phyloP scores from a whole-genome alignment of 1,139 yeast species.

The Yamadazyma kanchanaburiensis region DNA sequence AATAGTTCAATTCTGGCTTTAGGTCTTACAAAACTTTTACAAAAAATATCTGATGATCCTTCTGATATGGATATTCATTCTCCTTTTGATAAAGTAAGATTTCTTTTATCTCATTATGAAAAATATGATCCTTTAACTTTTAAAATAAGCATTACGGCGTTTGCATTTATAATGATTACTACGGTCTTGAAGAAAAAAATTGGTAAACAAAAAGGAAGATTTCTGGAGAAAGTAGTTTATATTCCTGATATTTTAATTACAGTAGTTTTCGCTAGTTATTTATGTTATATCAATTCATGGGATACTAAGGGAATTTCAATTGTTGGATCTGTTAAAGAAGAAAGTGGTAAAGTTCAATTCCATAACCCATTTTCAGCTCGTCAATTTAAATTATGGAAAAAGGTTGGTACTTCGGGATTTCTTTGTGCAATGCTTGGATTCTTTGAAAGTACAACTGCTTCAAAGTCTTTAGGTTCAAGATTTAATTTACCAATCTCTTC shows the following conservation, averaged over 20 bases:
- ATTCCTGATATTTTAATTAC: slow-evolving; percentile 84
- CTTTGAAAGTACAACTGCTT: slow-evolving; percentile 92
- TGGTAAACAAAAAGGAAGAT: slow-evolving; percentile 11
- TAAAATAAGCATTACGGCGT: slow-evolving; percentile 47
- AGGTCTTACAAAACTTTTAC: slow-evolving; percentile 51
- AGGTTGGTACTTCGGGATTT: slow-evolving; percentile 57
- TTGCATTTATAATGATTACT: slow-evolving; percentile 37
- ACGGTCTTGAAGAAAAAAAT: slow-evolving; percentile 41
- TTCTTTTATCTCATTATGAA: slow-evolving; percentile 37
- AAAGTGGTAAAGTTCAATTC: slow-evolving; percentile 18
- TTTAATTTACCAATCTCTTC: slow-evolving; percentile 68
- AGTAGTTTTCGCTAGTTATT: slow-evolving; percentile 58
- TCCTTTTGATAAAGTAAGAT: slow-evolving; percentile 67
- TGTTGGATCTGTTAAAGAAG: slow-evolving; percentile 59
- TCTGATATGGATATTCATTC: slow-evolving; percentile 61
- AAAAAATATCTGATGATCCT: slow-evolving; percentile 31
- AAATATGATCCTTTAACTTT: slow-evolving; percentile 53
- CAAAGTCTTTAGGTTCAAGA: slow-evolving; percentile 69
- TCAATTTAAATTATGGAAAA: slow-evolving; percentile 32
- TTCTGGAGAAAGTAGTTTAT: slow-evolving; percentile 36
- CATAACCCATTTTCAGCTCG: slow-evolving; percentile 32
- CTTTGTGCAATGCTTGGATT: slow-evolving; percentile 86
- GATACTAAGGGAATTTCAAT: slow-evolving; percentile 59
- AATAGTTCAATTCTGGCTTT: slow-evolving; percentile 72
- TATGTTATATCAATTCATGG: slow-evolving; percentile 56